Evolutionary conservation across 345 rosid genomes (phyloP).

Genomic region (Camelina neglecta): DNA sequence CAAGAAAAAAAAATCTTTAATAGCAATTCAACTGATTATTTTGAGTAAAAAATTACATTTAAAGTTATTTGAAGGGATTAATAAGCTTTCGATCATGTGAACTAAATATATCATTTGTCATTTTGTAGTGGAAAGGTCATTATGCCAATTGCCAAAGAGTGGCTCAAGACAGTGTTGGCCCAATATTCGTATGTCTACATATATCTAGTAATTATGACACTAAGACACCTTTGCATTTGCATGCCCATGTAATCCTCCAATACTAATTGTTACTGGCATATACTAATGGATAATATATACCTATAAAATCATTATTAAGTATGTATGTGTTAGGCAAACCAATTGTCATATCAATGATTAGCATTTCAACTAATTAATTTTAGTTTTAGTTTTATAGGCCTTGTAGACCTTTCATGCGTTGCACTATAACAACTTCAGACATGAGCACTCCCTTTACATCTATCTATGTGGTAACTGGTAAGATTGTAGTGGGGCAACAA

Average conservation of each 20-base stretch:
- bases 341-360: conserved; percentile 31
- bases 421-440: conserved; percentile 31
- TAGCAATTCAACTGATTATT: not conserved
- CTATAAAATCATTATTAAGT: conserved; percentile 1
- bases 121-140: conserved; percentile 42
- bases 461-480: not conserved
- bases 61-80: not conserved
- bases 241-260: conserved; percentile 40
- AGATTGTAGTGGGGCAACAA: conserved; percentile 3
- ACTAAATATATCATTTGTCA: conserved; percentile 29
- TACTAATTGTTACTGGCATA: not conserved
- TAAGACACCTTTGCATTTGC: conserved; percentile 23
- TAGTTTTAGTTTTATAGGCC: conserved; percentile 28
- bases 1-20: not conserved
- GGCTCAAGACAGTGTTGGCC: conserved; percentile 45
- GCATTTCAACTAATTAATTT: not conserved
- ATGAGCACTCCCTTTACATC: conserved; percentile 39
- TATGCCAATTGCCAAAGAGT: conserved; percentile 45
- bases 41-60: not conserved
- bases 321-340: conserved; percentile 34
- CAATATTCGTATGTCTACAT: conserved; percentile 3
- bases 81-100: conserved; percentile 11
- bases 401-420: conserved; percentile 36
- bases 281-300: conserved; percentile 26
- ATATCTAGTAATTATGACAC: conserved; percentile 40